Evolutionary conservation across 495 filamentous ascomycete species (phyloP).

Genomic region (Lophiostoma macrostomum): DNA sequence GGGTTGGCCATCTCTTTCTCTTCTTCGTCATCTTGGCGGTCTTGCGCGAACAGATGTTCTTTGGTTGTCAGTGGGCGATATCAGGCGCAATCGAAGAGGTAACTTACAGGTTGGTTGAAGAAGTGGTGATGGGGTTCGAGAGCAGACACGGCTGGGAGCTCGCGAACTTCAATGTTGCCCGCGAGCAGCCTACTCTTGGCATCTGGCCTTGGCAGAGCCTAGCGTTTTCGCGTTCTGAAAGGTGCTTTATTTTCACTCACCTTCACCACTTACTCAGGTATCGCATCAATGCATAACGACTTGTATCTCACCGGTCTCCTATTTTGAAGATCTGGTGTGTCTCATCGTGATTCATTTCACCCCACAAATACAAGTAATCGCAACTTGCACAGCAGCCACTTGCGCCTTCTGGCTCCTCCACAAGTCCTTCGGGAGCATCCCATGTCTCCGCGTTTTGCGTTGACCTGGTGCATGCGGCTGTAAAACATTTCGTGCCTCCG

Average conservation of each 20-base stretch:
- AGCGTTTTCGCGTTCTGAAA: too few species aligned
- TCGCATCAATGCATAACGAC: too few species aligned
- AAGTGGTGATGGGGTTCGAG: too few species aligned
- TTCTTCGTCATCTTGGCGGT: constrained; percentile 68
- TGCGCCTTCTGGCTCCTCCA: constrained; percentile 18
- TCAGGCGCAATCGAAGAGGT: neutral
- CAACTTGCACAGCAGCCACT: constrained; percentile 35
- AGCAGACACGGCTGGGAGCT: too few species aligned
- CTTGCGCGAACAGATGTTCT: neutral
- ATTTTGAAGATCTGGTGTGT: too few species aligned
- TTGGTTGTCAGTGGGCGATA: neutral
- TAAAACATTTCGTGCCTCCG: constrained; percentile 22
- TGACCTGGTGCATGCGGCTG: constrained; percentile 31
- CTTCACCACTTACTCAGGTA: too few species aligned
- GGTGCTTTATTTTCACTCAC: too few species aligned
- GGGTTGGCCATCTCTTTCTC: constrained; percentile 75
- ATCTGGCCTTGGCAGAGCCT: too few species aligned
- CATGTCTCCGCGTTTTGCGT: constrained; percentile 31
- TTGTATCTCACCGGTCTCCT: too few species aligned
- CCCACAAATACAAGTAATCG: too few species aligned
- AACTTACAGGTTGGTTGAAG: too few species aligned
- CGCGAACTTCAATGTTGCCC: neutral
- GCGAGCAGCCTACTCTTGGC: too few species aligned
- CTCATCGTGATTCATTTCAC: neutral
- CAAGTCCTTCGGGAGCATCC: constrained; percentile 34